phyloP scores from a whole-genome alignment of 441 rosid species.

The Rhodomyrtus psidioides region DNA sequence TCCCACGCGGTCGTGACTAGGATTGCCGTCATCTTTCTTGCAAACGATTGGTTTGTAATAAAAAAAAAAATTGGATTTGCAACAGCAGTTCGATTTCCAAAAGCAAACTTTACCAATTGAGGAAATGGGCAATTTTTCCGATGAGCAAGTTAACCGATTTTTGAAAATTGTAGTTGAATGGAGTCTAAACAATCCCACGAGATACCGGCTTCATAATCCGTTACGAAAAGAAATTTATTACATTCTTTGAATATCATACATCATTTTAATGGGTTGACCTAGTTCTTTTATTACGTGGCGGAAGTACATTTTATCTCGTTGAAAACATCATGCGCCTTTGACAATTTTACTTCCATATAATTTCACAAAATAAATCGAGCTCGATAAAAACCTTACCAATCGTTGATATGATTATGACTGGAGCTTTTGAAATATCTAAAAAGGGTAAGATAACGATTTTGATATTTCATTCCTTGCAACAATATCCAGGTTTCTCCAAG shows the following conservation, averaged over 20 bases:
- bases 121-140: not conserved
- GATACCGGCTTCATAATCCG: not conserved
- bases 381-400: not conserved
- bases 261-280: not conserved
- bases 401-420: rapidly evolving
- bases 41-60: no score
- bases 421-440: not conserved
- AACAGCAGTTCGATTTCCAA: not conserved
- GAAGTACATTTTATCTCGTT: no score
- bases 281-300: not conserved
- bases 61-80: not conserved
- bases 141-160: not conserved
- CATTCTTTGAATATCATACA: not conserved
- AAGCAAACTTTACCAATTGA: not conserved
- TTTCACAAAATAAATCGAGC: not conserved
- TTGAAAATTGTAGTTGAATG: not conserved
- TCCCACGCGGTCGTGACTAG: not conserved
- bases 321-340: rapidly evolving
- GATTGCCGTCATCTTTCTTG: not conserved
- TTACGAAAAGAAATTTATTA: not conserved
- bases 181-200: not conserved
- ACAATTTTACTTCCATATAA: not conserved
- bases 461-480: not conserved
- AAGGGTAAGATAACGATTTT: no score
- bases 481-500: no score